Evolutionary conservation across 208 protist genomes (phyloP), one percentile per base, ranked within the genome.

Genomic region (Trypanosoma caninum): DNA sequence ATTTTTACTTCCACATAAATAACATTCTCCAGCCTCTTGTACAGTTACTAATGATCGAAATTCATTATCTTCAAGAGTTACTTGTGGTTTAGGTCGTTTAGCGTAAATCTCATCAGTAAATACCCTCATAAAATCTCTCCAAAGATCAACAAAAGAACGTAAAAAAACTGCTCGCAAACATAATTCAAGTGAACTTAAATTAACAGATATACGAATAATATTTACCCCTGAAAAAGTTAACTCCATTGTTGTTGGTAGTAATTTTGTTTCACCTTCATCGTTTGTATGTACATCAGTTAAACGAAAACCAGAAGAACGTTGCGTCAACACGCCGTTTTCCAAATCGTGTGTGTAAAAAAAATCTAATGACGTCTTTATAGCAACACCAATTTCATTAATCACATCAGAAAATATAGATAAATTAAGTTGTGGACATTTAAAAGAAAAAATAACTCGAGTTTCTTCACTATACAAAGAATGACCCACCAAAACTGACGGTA

Each of bases 331-430:
- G 44, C 80, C 71, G 38, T 86, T 76, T 59, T 89, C 76, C 25
- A 59, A 64, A 35, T 84, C 68, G 52, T 82, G 78, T 27, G 69
- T 64, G 35, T 80, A 72, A 31, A 69, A 59, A 33, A 76, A 41
- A 22, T 54, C 46, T 16, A 63, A 35, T 50, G 75, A 65, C 75
- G 78, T 84, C 59, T 57, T 62, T 35, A 91, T n/a, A 0, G 82
- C 74, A 10, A 78, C 37, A 3, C 76, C 80, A 16, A 94, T 34
- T 10, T 59, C 68, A 47, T 80, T 59, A 22, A 82, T 70, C 38
- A 88, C 87, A 54, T 94, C 87, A 2, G 78, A 82, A n/a, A 91
- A 57, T 56, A 89, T 53, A 35, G 69, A 69, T 47, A 89, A 10
- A 38, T 55, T 54, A 25, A 88, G 52, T 18, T 80, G 42, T 25